Evolutionary conservation across 1,139 yeast genomes (phyloP), one percentile per base, ranked within the genome.

Genomic region (Meyerozyma guilliermondii): DNA sequence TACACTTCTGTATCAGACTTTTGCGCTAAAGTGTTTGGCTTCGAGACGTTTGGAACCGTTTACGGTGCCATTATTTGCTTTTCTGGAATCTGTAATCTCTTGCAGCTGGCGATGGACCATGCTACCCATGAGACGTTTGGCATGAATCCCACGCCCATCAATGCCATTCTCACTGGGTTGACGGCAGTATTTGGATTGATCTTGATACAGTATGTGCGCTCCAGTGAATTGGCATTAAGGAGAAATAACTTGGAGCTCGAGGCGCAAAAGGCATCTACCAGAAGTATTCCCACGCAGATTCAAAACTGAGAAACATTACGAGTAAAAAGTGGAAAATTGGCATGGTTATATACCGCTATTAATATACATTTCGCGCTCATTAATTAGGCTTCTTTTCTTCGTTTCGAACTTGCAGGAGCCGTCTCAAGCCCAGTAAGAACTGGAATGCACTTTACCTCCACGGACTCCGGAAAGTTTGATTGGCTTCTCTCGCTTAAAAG

Each of bases 1-100:
- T 91, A 89, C 63, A 89, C 98, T 2, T 88, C 95, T 1, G 87
- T 89, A 1, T 85, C 95, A 4, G 97, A 91, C 62, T 87, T 82
- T 58, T 79, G 91, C 58, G 95, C 96, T 36, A 91, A 91, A 57
- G 94, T 89, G 17, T 91, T 91, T 67, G 98, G 98, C 0, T 89
- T 86, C 60, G 85, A 81, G 44, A 88, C 95, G 1, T 91, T 91
- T 64, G 96, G 97, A 34, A 83, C 91, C 1, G 81, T 89, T n/a
- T 91, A 91, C 59, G 98, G 98, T 0, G 68, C 91, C 10, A 76
- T 88, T 54, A 87, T 88, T 55, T 83, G 91, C 46, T 69, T 86
- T 46, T 79, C 95, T 14, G 97, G 97, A 2, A 53, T 84, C 23
- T 78, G 85, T 60, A 91, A 88, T 60, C 69, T 88, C 50, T 58